Evolutionary conservation across 345 rosid species (phyloP).

Genomic region (Citrus maxima): DNA sequence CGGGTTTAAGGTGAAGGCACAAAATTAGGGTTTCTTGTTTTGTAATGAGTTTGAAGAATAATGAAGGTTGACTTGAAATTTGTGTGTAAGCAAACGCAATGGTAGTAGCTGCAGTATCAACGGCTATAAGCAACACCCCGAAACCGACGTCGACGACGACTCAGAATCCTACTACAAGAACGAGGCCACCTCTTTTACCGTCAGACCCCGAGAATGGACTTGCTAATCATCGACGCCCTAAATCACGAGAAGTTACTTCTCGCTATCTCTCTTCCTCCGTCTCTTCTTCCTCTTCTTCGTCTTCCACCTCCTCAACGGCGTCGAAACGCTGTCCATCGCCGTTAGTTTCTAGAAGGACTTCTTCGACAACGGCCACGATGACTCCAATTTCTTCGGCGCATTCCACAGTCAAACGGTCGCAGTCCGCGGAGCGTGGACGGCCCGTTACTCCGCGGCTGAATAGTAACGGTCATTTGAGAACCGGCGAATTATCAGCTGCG

Average conservation of each 20-base stretch:
- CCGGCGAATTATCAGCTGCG: slow-evolving; percentile 47
- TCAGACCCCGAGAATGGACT: slow-evolving; percentile 68
- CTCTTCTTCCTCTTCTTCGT: slow-evolving; percentile 38
- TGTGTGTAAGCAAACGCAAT: slow-evolving; percentile 20
- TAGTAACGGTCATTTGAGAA: slow-evolving; percentile 26
- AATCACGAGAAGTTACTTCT: slow-evolving; percentile 70
- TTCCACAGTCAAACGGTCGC: slow-evolving; percentile 48
- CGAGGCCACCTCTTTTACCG: slow-evolving; percentile 60
- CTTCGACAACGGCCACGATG: slow-evolving; percentile 25
- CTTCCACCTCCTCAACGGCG: slow-evolving; percentile 30
- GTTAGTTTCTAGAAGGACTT: slow-evolving; percentile 38
- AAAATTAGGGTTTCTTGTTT: slow-evolving; percentile 23
- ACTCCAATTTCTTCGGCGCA: slow-evolving; percentile 31
- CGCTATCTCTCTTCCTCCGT: slow-evolving; percentile 59
- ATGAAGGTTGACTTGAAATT: background rate
- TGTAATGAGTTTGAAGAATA: too few relatives aligned
- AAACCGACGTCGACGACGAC: slow-evolving; percentile 8
- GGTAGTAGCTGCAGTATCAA: slow-evolving; percentile 67
- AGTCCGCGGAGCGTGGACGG: slow-evolving; percentile 70
- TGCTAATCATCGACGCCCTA: slow-evolving; percentile 59
- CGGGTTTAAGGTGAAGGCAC: slow-evolving; percentile 8
- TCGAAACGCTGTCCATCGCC: slow-evolving; percentile 65
- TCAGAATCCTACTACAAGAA: slow-evolving; percentile 15
- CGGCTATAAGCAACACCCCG: slow-evolving; percentile 33
- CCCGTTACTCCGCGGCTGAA: slow-evolving; percentile 47